phyloP scores from a whole-genome alignment of 106 monocot species.

The Platanthera zijinensis region DNA sequence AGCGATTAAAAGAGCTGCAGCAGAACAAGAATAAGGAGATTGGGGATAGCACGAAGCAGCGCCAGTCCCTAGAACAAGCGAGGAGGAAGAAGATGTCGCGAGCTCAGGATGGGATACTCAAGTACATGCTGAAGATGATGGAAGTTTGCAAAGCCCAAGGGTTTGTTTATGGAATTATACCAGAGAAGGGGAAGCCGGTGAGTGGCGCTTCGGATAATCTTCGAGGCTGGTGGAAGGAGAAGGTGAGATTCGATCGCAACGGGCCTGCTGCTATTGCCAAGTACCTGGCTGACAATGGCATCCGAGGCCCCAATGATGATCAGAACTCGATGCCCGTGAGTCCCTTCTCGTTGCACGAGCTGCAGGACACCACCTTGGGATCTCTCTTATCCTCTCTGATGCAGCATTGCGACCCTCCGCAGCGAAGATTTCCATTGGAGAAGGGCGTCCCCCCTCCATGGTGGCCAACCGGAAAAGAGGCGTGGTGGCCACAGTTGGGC shows the following conservation, averaged over 20 bases:
- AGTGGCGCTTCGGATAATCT: conserved; percentile 23
- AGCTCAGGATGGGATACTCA: conserved; percentile 26
- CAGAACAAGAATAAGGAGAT: conserved; percentile 3
- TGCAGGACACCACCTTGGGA: conserved; percentile 22
- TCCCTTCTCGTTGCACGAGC: conserved; percentile 16
- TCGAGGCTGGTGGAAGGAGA: conserved; percentile 25
- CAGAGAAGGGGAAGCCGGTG: conserved; percentile 24
- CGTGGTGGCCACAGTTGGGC: conserved; percentile 14
- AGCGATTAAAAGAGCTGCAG: conserved; percentile 13
- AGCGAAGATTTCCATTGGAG: conserved; percentile 22
- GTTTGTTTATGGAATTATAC: conserved; percentile 23
- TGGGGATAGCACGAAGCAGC: conserved; percentile 6
- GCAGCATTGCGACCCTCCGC: conserved; percentile 28
- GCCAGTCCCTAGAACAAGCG: conserved; percentile 18
- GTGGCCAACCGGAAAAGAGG: conserved; percentile 23
- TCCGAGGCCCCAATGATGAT: conserved; percentile 5
- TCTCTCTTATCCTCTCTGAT: conserved; percentile 21
- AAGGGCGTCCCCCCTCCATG: conserved; percentile 22
- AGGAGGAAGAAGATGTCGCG: conserved; percentile 27
- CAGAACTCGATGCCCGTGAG: conserved; percentile 12
- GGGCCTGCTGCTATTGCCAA: conserved; percentile 15
- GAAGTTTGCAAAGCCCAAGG: conserved; percentile 28
- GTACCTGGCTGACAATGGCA: conserved; percentile 19
- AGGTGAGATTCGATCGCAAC: conserved; percentile 22
- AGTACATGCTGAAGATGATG: conserved; percentile 34